Evolutionary conservation across 228 moss, liverwort and hornwort genomes (phyloP).

Genomic region (Sphagnum magellanicum): DNA sequence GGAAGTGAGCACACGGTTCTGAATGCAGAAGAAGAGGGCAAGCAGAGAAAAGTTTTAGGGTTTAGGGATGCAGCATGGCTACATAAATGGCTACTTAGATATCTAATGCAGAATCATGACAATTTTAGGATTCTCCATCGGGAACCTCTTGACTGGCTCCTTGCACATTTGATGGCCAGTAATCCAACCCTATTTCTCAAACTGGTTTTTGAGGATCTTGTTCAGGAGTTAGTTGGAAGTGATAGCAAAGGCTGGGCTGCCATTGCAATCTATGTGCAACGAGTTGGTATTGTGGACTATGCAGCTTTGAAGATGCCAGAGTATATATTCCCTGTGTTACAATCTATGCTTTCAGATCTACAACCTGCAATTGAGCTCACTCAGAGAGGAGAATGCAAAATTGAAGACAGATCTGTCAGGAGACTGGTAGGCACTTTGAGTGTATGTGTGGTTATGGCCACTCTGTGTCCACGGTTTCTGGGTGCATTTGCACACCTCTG

Average conservation of each 20-base stretch:
- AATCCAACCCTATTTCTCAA: constrained; percentile 48
- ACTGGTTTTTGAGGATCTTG: constrained; percentile 71
- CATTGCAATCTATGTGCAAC: constrained; percentile 51
- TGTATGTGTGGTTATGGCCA: constrained; percentile 66
- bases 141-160: constrained; percentile 72
- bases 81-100: constrained; percentile 76
- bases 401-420: constrained; percentile 10
- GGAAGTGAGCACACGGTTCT: background rate
- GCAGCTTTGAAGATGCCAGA: constrained; percentile 85
- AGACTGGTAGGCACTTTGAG: constrained; percentile 25
- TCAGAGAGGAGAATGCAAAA: constrained; percentile 11
- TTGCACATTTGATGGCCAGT: constrained; percentile 66
- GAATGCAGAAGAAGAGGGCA: constrained; percentile 3
- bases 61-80: constrained; percentile 54
- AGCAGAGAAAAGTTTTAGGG: background rate
- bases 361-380: constrained; percentile 12
- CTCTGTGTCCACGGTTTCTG: constrained; percentile 71
- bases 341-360: constrained; percentile 20
- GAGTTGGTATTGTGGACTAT: constrained; percentile 81
- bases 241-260: constrained; percentile 22
- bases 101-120: constrained; percentile 38
- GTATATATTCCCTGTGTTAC: constrained; percentile 44
- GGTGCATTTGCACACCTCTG: constrained; percentile 60
- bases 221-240: constrained; percentile 48
- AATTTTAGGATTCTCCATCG: constrained; percentile 5